phyloP scores from a whole-genome alignment of 2,329 filamentous ascomycete genomes.

The Clarireedia sp. region DNA sequence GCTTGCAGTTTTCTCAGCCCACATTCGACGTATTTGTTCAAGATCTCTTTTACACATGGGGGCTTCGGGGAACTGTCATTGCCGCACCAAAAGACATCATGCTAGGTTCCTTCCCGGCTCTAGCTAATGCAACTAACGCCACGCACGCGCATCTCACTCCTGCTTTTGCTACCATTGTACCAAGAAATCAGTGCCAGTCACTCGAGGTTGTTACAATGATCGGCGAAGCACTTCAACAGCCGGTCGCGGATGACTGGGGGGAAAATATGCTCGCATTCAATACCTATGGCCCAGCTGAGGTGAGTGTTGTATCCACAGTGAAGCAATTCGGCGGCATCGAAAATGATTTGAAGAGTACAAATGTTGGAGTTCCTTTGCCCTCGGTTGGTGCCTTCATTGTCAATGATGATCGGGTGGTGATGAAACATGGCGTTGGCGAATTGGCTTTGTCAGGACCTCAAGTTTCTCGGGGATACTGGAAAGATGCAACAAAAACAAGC shows the following conservation, averaged over 20 bases:
- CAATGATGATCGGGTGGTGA: slow-evolving; percentile 15
- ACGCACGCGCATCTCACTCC: slow-evolving; percentile 2
- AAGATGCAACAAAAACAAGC: slow-evolving; percentile 48
- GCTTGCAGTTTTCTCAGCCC: slow-evolving; percentile 1
- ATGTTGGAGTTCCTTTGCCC: neutral
- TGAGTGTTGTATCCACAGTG: slow-evolving; percentile 13
- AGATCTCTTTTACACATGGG: slow-evolving; percentile 3
- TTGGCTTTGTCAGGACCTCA: slow-evolving; percentile 38
- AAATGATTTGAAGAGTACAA: neutral
- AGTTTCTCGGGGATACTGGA: slow-evolving; percentile 53
- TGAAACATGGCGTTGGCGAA: slow-evolving; percentile 24
- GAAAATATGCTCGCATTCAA: neutral
- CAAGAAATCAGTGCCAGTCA: neutral
- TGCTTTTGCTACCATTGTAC: slow-evolving; percentile 1
- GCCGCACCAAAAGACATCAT: slow-evolving; percentile 2
- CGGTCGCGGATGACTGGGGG: slow-evolving; percentile 20
- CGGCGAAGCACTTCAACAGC: slow-evolving; percentile 1
- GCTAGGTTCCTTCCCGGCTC: neutral
- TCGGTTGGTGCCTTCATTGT: slow-evolving; percentile 32
- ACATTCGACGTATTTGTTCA: slow-evolving; percentile 3
- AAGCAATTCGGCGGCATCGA: neutral
- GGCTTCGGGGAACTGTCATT: neutral
- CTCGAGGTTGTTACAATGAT: slow-evolving; percentile 1
- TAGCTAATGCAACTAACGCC: neutral
- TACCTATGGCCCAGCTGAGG: slow-evolving; percentile 7